phyloP scores from a whole-genome alignment of 306 rosid genomes.

The Glycyrrhiza uralensis region DNA sequence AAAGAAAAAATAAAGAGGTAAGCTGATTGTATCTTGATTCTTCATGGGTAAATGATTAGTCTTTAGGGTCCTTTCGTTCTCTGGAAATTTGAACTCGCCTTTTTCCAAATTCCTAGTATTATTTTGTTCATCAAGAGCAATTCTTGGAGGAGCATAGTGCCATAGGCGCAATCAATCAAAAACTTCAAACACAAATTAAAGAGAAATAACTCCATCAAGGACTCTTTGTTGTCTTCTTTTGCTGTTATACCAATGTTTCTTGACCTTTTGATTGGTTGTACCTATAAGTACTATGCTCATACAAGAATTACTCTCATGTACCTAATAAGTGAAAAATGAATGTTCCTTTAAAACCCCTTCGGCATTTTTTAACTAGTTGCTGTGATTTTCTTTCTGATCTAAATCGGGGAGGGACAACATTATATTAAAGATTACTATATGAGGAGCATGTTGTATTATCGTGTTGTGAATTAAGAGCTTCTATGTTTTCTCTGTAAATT shows the following conservation, averaged over 20 bases:
- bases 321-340: background rate
- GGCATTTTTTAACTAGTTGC: background rate
- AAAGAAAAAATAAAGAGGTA: slow-evolving; percentile 57
- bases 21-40: slow-evolving; percentile 16
- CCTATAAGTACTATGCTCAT: no score
- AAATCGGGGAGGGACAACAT: background rate
- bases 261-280: no score
- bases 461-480: background rate
- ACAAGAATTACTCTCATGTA: background rate
- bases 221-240: no score
- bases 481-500: background rate
- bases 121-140: background rate
- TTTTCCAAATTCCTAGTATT: background rate
- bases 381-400: background rate
- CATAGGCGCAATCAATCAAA: background rate
- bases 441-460: background rate
- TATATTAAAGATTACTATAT: background rate
- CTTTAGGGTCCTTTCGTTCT: background rate
- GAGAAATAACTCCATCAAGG: background rate
- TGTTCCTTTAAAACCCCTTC: background rate
- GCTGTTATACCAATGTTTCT: no score
- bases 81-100: background rate
- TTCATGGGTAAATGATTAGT: background rate
- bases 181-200: background rate
- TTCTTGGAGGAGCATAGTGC: background rate